Base-by-base conservation (phyloP, 345 rosid genomes). In the Camelina hispida region DNA sequence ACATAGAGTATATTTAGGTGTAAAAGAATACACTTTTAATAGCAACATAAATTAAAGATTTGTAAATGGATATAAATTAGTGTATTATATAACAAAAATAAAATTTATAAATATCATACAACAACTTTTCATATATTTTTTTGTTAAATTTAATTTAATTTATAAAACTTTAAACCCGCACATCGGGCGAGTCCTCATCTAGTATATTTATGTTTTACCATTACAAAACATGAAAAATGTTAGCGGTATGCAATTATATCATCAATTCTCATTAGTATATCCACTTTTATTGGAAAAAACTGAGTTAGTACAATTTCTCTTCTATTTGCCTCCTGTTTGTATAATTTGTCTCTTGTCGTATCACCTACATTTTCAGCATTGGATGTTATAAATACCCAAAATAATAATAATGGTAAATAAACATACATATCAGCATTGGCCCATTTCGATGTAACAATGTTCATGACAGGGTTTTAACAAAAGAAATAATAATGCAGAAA, bases 351-450 rank as follows among this genome's bases (percentile, higher is more conserved):
- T 67, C 54, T 60, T 20, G 28, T 68, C 62, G 28, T 55, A 52
- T 68, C 68, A 68, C 35, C 74, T 61, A 60, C 25, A 75, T 60
- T 75, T 75, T 40, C 48, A 75, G 69, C 68, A 55, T 52, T 51
- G 62, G 28, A 53, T 35, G 44, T 60, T 17, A 42, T 42, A 43
- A 66, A 66, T 64, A 70, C 38, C 9, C 38, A 13, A 64, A 73
- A 2, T 20, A 32, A n/a, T n/a, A 42, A 42, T n/a, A n/a, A 47
- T 28, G 53, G 70, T 32, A 9, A 30, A 32, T 15, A 32, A 43
- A 25, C 30, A 25, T 25, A 9, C 3, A 62, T 64, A 46, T 44
- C 63, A 44, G 12, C 61, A 54, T 64, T 10, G 38, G 14, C 23
- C 38, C 47, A 55, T 64, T 73, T 43, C 23, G 28, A 64, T 17